Evolutionary conservation across 78 protist species (phyloP), one percentile per base, ranked within the genome.

Genomic region (Dictyostelium citrinum): DNA sequence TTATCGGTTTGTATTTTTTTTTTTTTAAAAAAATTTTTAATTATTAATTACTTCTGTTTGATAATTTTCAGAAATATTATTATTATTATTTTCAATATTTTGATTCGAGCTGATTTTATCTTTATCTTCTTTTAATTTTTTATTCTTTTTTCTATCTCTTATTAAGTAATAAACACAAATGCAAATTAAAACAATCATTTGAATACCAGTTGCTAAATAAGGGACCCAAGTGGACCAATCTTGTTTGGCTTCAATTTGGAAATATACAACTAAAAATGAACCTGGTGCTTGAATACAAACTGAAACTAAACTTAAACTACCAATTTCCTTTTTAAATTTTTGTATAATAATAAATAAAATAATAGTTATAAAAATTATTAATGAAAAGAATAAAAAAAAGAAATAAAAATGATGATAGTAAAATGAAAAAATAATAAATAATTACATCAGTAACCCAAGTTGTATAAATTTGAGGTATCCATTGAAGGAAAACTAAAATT

Each of bases 211-310:
- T 8, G 92, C 92, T 71, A 86, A 75, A 64, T 86, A 86, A 5
- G 92, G 92, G 37, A 86, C 79, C 92, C 92, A 86, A 10, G 92
- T 86, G 10, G 78, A 76, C 92, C 92, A 86, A 43, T 80, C 60
- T 64, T 86, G 92, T 14, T 29, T 24, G 3, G 33, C 27, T n/a
- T 68, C 70, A 27, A 71, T 55, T 77, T 86, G 92, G 68, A 77
- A 77, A 41, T 41, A 77, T 41, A 80, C 70, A 29, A 86, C 84
- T 22, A 86, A 45, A 11, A 86, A 39, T 75, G 92, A 68, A 77
- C 92, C 92, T 33, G 92, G 92, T 29, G 82, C 84, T 77, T 86
- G 92, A 31, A 86, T 86, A 43, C 92, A 86, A 20, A 86, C 78
- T 77, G 92, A 86, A 29, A 61, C 74, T 29, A 86, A 64, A 61